Evolutionary conservation across 2,329 filamentous ascomycete species (phyloP).

Genomic region (Sporothrix inflata): DNA sequence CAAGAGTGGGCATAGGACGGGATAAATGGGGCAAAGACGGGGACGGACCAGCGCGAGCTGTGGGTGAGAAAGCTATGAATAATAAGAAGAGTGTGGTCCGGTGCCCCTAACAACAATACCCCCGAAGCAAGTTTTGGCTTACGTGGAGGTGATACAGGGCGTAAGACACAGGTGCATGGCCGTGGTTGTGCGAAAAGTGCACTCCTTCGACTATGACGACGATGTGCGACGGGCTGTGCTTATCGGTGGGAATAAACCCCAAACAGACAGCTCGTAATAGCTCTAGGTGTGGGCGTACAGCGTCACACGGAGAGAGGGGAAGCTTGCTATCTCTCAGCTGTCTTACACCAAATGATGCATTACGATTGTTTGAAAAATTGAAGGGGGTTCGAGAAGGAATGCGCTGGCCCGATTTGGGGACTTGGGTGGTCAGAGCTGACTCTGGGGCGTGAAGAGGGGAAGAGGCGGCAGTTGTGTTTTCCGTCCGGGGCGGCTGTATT

Average conservation of each 20-base stretch:
- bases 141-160: background rate
- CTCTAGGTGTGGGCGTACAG: background rate
- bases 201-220: background rate
- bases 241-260: background rate
- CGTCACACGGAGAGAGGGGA: background rate
- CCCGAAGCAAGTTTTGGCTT: background rate
- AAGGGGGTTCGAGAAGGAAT: no score
- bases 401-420: background rate
- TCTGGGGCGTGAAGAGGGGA: background rate
- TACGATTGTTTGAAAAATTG: no score
- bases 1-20: background rate
- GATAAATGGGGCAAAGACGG: background rate
- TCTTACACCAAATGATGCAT: background rate
- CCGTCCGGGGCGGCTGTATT: conserved; percentile 15
- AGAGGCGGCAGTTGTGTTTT: conserved; percentile 13
- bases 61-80: background rate
- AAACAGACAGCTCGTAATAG: background rate
- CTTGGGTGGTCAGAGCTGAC: background rate
- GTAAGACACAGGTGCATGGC: background rate
- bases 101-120: background rate
- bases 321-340: background rate
- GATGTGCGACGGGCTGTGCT: background rate
- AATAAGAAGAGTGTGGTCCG: background rate
- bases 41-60: background rate
- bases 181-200: background rate